These are phyloP conservation scores for Neoarthrinium moseri DNA, from an alignment of 2,329 filamentous ascomycete species.

Conservation along the genomic window DNA sequence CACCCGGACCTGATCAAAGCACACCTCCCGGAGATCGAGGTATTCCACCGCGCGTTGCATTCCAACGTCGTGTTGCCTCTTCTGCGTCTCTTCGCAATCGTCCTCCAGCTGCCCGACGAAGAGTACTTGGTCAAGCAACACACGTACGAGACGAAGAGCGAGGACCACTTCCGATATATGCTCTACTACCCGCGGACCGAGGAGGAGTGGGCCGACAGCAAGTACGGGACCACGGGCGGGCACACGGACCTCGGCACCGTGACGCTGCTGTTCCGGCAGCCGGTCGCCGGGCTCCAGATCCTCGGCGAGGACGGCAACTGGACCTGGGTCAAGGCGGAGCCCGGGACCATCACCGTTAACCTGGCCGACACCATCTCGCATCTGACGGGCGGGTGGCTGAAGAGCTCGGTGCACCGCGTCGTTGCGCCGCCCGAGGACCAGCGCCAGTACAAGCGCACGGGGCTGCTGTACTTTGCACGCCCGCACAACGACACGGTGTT, in stretches of 20 bases:
- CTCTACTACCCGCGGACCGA: constrained; percentile 44
- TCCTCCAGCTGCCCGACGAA: constrained; percentile 52
- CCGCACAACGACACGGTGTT: constrained; percentile 30
- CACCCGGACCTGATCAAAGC: constrained; percentile 33
- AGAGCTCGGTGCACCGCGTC: constrained; percentile 34
- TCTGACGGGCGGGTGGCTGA: constrained; percentile 26
- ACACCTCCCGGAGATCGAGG: constrained; percentile 46
- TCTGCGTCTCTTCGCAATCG: constrained; percentile 33
- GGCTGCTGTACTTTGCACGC: constrained; percentile 35
- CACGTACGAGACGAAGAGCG: constrained; percentile 47
- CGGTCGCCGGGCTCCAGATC: constrained; percentile 52
- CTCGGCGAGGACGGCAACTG: constrained; percentile 35
- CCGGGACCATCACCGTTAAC: constrained; percentile 38
- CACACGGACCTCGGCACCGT: constrained; percentile 54
- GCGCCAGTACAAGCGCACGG: constrained; percentile 26
- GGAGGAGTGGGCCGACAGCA: constrained; percentile 33
- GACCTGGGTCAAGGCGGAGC: constrained; percentile 27
- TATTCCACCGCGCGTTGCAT: constrained; percentile 28
- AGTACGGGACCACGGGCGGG: constrained; percentile 23
- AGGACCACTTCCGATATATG: constrained; percentile 58
- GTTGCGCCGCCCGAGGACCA: constrained; percentile 33
- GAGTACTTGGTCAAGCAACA: constrained; percentile 52
- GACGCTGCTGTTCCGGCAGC: constrained; percentile 53
- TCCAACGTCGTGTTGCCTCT: constrained; percentile 31
- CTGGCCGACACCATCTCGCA: constrained; percentile 31